Evolutionary conservation across 2,329 filamentous ascomycete species (phyloP).

Genomic region (Mycosphaerella sp.): DNA sequence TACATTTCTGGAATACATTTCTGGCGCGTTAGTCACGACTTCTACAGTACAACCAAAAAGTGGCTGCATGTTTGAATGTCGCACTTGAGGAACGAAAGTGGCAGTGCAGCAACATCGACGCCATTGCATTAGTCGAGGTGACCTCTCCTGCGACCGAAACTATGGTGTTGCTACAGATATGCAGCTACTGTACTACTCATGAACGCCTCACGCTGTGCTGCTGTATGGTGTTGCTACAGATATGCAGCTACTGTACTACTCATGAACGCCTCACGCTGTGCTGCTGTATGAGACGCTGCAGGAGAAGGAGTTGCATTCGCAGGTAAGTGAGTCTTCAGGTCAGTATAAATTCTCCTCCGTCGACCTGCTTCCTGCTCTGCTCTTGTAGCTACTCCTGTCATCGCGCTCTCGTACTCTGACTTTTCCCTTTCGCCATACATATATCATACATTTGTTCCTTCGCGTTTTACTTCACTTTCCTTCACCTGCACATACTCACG

Average conservation of each 20-base stretch:
- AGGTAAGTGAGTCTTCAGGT: no score
- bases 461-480: background rate
- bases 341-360: no score
- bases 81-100: constrained; percentile 1
- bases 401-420: no score
- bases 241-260: background rate
- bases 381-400: no score
- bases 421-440: no score
- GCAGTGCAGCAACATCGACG: background rate
- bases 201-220: no score
- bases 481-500: background rate
- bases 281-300: no score
- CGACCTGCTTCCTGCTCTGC: no score
- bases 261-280: background rate
- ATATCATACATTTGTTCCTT: background rate
- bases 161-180: background rate
- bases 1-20: no score
- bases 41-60: no score
- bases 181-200: background rate
- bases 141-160: background rate
- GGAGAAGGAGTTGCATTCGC: no score
- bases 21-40: no score
- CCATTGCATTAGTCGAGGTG: background rate
- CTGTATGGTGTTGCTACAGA: background rate
- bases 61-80: background rate